Evolutionary conservation across 1,284 basidiomycete genomes (phyloP).

Genomic region (Cystobasidium sp.): DNA sequence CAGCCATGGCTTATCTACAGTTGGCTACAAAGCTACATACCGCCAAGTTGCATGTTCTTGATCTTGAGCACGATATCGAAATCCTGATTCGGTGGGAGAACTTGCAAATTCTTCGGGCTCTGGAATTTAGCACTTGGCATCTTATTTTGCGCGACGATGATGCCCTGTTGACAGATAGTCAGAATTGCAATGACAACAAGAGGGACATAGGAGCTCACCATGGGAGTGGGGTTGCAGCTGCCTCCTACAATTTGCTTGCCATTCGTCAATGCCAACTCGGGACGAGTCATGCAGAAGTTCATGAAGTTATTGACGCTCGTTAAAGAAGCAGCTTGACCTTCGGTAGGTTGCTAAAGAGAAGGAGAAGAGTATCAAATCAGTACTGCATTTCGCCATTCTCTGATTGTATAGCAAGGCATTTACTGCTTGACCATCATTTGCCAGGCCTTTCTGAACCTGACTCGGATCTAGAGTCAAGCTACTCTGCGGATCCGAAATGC

Average conservation of each 20-base stretch:
- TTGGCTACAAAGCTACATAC: slow-evolving; percentile 68
- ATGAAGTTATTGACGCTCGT: slow-evolving; percentile 74
- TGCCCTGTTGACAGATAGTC: slow-evolving; percentile 36
- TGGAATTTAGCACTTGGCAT: slow-evolving; percentile 65
- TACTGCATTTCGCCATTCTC: background rate
- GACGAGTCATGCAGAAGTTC: slow-evolving; percentile 66
- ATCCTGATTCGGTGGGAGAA: slow-evolving; percentile 62
- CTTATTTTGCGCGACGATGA: slow-evolving; percentile 47
- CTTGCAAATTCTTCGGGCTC: slow-evolving; percentile 64
- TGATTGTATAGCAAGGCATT: background rate
- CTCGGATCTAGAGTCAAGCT: slow-evolving; percentile 46
- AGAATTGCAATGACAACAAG: background rate
- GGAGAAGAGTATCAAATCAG: background rate
- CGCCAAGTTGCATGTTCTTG: slow-evolving; percentile 60
- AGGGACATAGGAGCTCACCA: slow-evolving; percentile 58
- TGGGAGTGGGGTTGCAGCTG: slow-evolving; percentile 69
- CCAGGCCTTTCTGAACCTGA: slow-evolving; percentile 43
- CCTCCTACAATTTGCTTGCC: slow-evolving; percentile 61
- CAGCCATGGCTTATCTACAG: too few species aligned
- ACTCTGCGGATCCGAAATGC: slow-evolving; percentile 30
- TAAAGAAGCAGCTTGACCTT: slow-evolving; percentile 65
- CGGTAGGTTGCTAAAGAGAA: slow-evolving; percentile 48
- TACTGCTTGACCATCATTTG: slow-evolving; percentile 40
- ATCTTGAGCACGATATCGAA: slow-evolving; percentile 68
- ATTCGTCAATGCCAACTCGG: slow-evolving; percentile 65